A percentile compares a stretch with the other conserved stretches of the same genome.
Conservation (phyloP, 1,284 basidiomycete genomes). For the Irpex lacteus region DNA sequence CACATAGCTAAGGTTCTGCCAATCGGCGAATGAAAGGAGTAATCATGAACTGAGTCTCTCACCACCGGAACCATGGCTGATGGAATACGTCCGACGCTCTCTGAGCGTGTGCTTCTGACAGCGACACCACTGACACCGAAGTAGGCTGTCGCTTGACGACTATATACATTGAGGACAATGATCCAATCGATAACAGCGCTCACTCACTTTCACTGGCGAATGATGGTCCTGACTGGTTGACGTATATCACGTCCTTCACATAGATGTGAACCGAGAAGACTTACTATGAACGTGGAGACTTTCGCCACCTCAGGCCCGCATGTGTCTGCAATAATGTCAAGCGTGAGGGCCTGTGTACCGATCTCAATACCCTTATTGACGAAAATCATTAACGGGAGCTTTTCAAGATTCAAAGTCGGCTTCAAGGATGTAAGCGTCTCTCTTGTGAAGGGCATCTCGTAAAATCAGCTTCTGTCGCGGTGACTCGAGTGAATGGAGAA, state of each 20-base stretch:
- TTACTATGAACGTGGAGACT: constrained; percentile 75
- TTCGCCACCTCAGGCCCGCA: constrained; percentile 75
- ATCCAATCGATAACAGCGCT: neutral
- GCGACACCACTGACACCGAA: constrained; percentile 78
- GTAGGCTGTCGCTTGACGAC: constrained; percentile 80
- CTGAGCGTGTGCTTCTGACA: constrained; percentile 69
- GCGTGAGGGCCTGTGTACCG: constrained; percentile 69
- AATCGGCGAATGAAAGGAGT: constrained; percentile 8
- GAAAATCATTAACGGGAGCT: constrained; percentile 74
- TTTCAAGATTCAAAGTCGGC: constrained; percentile 46
- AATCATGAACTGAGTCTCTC: neutral
- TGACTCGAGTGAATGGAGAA: neutral
- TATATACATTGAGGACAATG: constrained; percentile 28
- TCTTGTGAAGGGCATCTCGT: constrained; percentile 26
- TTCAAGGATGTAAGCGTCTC: constrained; percentile 53
- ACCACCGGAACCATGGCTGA: constrained; percentile 87
- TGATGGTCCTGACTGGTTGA: constrained; percentile 73
- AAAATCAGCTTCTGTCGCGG: neutral
- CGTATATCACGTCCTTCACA: constrained; percentile 3
- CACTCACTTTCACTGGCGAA: constrained; percentile 82
- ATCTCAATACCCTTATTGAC: constrained; percentile 88
- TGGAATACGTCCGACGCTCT: constrained; percentile 74
- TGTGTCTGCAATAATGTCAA: constrained; percentile 83
- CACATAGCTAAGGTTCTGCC: constrained; percentile 53
- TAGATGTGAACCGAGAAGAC: constrained; percentile 23